Evolutionary conservation across 345 rosid species (phyloP), one percentile per base, ranked within the genome.

Genomic region (Salix purpurea): DNA sequence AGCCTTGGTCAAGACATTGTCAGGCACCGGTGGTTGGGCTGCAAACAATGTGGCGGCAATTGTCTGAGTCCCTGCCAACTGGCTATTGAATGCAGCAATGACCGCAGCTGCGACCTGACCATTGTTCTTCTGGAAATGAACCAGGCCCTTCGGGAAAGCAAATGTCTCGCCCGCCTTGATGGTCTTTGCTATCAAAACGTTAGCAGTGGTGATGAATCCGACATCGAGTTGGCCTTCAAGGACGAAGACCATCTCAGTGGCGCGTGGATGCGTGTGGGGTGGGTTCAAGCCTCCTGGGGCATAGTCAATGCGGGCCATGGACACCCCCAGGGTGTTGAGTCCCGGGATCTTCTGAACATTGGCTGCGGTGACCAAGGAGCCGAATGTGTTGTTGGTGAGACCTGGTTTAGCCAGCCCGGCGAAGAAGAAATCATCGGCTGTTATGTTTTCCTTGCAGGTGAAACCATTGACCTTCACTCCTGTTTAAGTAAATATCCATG

Each of bases 211-310:
- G 69, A 81, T 65, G 78, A 81, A 81, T 3, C 84, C 84, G 2
- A 77, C 84, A 34, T 77, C 76, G 2, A 81, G 78, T 13, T 70
- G 23, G 26, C 84, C 84, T 21, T 74, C 76, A 0, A 81, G 81
- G 60, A 81, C 84, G 11, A 48, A 81, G 23, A 81, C 52, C 9
- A 77, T 58, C 78, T 81, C 84, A 2, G 78, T 36, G 76, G 84
- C 81, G 9, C 84, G 84, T 30, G 84, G 84, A 34, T 81, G 84
- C 5, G 78, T 73, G 78, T 81, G 84, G 28, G 81, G 81, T 16
- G 81, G 81, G 64, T 77, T 81, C 9, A 81, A 56, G 10, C 78
- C 84, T 13, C 73, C 81, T 2, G 81, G 81, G 24, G 78, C 81
- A 30, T 64, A 81, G 76, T 81, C 84, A 54, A 77, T 77, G 34